These are phyloP conservation scores for Sarcodon aspratus DNA, from an alignment of 768 basidiomycete genomes.

Conservation along the genomic window DNA sequence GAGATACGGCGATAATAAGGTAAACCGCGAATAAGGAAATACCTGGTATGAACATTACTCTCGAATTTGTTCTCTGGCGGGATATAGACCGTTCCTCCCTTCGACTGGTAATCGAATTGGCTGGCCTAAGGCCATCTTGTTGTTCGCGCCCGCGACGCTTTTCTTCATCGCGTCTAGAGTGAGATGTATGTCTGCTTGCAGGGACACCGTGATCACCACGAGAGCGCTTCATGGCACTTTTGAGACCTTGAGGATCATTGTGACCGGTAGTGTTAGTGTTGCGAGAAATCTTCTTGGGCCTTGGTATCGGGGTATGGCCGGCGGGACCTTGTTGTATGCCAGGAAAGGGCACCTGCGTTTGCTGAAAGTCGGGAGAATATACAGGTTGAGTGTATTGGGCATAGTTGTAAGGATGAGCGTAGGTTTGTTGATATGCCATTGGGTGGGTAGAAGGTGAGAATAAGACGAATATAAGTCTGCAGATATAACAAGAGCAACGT, in stretches of 20 bases:
- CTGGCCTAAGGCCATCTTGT: too few species aligned
- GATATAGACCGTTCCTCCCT: conserved; percentile 1
- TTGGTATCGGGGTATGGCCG: neutral
- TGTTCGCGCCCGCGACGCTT: too few species aligned
- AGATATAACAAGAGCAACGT: neutral
- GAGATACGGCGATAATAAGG: neutral
- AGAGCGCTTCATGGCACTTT: neutral
- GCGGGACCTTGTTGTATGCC: neutral
- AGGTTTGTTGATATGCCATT: neutral
- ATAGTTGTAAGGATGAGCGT: neutral
- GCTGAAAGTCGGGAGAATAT: neutral
- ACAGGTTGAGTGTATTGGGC: neutral
- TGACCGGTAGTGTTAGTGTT: neutral
- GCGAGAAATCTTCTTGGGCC: neutral
- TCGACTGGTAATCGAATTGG: neutral
- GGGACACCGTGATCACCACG: too few species aligned
- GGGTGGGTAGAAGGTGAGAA: neutral
- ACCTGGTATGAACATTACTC: conserved; percentile 15
- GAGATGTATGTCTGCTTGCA: too few species aligned
- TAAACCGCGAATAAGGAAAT: neutral
- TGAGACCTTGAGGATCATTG: neutral
- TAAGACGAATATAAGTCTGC: neutral
- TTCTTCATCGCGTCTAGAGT: too few species aligned
- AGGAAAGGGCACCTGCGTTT: neutral
- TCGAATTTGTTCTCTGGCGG: conserved; percentile 21